phyloP scores from a whole-genome alignment of 108 stramenopile species.

The Conticribra weissflogii region DNA sequence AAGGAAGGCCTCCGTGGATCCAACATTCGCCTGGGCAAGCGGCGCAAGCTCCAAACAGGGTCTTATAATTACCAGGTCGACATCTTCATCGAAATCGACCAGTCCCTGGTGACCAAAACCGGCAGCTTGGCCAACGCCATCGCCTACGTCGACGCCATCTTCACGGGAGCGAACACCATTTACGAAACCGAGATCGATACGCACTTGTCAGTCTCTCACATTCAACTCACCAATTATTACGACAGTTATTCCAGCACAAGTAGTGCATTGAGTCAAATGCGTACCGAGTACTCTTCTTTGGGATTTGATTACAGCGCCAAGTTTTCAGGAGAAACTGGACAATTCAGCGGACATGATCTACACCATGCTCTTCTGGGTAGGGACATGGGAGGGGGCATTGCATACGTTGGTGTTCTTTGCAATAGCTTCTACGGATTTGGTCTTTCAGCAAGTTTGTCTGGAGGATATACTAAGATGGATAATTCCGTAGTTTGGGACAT shows the following conservation, averaged over 20 bases:
- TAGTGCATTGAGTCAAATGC: slow-evolving; percentile 11
- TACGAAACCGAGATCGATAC: slow-evolving; percentile 31
- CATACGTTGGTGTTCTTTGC: slow-evolving; percentile 20
- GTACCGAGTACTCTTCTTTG: background rate
- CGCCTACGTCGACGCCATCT: slow-evolving; percentile 19
- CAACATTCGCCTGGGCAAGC: slow-evolving; percentile 4
- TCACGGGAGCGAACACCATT: slow-evolving; percentile 27
- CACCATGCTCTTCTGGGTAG: slow-evolving; percentile 31
- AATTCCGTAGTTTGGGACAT: slow-evolving; percentile 22
- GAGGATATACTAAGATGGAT: slow-evolving; percentile 4
- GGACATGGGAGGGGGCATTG: slow-evolving; percentile 19
- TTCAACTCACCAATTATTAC: slow-evolving; percentile 6
- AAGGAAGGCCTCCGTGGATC: slow-evolving; percentile 7
- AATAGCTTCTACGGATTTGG: slow-evolving; percentile 13
- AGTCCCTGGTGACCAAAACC: background rate
- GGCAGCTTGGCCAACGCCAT: slow-evolving; percentile 1
- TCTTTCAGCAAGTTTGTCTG: slow-evolving; percentile 6
- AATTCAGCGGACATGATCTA: slow-evolving; percentile 4
- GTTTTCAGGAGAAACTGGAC: background rate
- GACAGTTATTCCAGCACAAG: background rate
- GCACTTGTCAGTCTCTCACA: slow-evolving; percentile 13
- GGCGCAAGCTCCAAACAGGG: background rate
- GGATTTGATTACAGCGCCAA: background rate
- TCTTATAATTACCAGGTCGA: background rate
- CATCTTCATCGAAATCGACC: slow-evolving; percentile 5